A percentile compares a stretch with the other conserved stretches of the same genome.
phyloP scores from a whole-genome alignment of 2,329 filamentous ascomycete species.

The Cercospora janseana region DNA sequence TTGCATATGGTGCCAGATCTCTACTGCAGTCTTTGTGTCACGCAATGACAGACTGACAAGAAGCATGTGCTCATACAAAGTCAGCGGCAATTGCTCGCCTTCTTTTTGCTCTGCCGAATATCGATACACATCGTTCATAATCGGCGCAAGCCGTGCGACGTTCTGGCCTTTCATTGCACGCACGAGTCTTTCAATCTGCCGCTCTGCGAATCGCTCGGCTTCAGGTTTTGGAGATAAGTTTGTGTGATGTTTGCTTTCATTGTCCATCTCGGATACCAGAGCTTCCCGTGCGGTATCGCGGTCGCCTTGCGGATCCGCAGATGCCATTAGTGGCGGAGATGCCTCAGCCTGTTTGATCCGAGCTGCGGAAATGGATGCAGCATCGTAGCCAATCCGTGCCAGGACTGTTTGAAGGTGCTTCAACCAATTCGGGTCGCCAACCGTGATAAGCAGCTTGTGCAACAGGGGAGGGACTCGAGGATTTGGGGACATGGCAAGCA shows the following conservation, averaged over 20 bases:
- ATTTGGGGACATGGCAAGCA: not conserved
- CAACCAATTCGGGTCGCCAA: too few relatives aligned
- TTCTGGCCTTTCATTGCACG: constrained; percentile 11
- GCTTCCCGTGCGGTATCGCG: too few relatives aligned
- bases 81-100: constrained; percentile 23
- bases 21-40: constrained; percentile 46
- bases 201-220: constrained; percentile 15
- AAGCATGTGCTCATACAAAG: constrained; percentile 46
- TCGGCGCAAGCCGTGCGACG: constrained; percentile 1
- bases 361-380: not conserved
- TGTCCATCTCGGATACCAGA: not conserved
- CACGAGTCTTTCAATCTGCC: constrained; percentile 12
- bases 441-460: not conserved
- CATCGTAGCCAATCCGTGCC: constrained; percentile 1
- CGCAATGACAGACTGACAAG: constrained; percentile 48
- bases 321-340: too few relatives aligned
- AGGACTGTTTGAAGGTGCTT: constrained; percentile 8
- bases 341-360: not conserved
- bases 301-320: too few relatives aligned
- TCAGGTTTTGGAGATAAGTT: not conserved
- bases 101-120: constrained; percentile 11
- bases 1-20: constrained; percentile 58
- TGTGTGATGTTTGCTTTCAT: not conserved
- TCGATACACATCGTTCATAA: constrained; percentile 13
- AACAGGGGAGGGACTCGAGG: constrained; percentile 6